Conservation (phyloP, 345 rosid genomes). For the Populus simonii region DNA sequence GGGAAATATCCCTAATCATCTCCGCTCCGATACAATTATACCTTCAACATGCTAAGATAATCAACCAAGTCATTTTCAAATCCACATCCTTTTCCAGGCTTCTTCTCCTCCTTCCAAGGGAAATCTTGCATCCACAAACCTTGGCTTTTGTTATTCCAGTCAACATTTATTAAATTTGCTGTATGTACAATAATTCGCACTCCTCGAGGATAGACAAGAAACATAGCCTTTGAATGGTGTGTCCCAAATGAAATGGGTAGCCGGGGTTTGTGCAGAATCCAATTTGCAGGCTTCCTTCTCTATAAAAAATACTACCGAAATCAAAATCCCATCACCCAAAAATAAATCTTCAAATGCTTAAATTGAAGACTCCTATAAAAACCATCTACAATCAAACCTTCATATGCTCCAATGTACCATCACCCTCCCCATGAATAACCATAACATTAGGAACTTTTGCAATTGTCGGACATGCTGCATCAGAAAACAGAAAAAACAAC, state of each 20-base stretch:
- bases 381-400: slow-evolving; percentile 49
- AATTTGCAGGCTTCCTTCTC: slow-evolving; percentile 74
- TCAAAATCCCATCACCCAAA: neutral
- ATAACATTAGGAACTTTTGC: slow-evolving; percentile 65
- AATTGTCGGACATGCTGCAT: slow-evolving; percentile 74
- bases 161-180: slow-evolving; percentile 81
- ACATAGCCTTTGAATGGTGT: slow-evolving; percentile 89
- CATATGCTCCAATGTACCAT: slow-evolving; percentile 63
- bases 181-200: slow-evolving; percentile 87
- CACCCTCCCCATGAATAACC: slow-evolving; percentile 92
- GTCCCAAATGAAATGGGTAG: slow-evolving; percentile 88
- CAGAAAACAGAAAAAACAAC: slow-evolving; percentile 7
- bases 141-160: slow-evolving; percentile 97
- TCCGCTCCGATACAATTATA: slow-evolving; percentile 10
- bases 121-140: slow-evolving; percentile 99
- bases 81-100: slow-evolving; percentile 42
- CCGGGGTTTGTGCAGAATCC: slow-evolving; percentile 90
- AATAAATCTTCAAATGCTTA: neutral
- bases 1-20: neutral
- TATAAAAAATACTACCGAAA: slow-evolving; percentile 25
- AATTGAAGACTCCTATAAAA: neutral
- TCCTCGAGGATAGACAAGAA: slow-evolving; percentile 81
- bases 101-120: slow-evolving; percentile 81
- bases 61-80: slow-evolving; percentile 83
- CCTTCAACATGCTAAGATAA: slow-evolving; percentile 82